Base-by-base conservation (phyloP, 108 stramenopile genomes). In the Mayamaea pseudoterrestris region DNA sequence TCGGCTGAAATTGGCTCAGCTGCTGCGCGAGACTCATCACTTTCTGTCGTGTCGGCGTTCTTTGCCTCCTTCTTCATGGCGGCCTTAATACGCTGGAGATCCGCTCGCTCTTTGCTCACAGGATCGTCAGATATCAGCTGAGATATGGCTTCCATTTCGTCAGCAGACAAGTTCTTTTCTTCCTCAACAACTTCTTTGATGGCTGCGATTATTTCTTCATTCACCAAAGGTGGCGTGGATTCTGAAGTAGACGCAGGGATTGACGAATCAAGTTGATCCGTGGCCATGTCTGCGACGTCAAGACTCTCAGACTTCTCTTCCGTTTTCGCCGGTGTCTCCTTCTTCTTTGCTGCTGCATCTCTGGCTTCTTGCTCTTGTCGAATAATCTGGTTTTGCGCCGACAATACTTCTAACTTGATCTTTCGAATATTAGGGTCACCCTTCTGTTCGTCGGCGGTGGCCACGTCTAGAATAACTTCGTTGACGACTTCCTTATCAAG, bases 401-500 rank as follows among this genome's bases (percentile, higher is more conserved):
- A 55, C 13, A 93, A 36, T 27, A 88, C 81, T 37, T 85, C 81
- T 6, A 93, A 61, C 45, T 83, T 81, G 27, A 88, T 73, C 50
- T 85, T 88, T 50, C 74, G 66, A 8, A 87, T 66, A 35, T 80
- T 76, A 3, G 80, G 60, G 59, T 80, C 64, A 1, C 61, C 63
- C 31, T 64, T 70, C 31, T 60, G 74, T 53, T 94, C 94, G 54
- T 85, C 68, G 1, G 71, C 68, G 20, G 85, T 76, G n/a, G 93
- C 94, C 41, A 83, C 91, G 34, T 88, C 83, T 14, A 96, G 58
- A n/a, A 98, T 68, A 23, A 94, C 90, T 66, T 98, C 97, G 48
- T 95, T 93, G 35, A 98, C 52, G 22, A 95, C 86, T 30, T 89
- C 87, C 48, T 93, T 83, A 51, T 95, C 97, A 54, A 98, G 69